phyloP scores from a whole-genome alignment of 2,329 filamentous ascomycete species.

The Penicillium sp. region DNA sequence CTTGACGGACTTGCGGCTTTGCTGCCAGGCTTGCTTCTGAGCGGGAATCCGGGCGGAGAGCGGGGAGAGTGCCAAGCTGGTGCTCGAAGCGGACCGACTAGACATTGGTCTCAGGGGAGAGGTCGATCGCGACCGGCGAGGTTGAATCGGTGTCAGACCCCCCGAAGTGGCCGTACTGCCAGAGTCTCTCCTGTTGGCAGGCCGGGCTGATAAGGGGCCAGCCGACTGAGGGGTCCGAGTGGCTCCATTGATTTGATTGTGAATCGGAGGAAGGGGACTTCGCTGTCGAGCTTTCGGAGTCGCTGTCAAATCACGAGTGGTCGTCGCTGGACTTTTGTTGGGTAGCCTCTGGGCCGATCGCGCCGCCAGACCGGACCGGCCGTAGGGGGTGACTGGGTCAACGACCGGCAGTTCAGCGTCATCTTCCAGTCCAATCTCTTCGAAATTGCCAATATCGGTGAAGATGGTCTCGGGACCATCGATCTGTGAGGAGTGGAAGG shows the following conservation, averaged over 20 bases:
- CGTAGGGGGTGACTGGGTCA: conserved; percentile 34
- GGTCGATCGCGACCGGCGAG: conserved; percentile 37
- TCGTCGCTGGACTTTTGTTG: conserved; percentile 30
- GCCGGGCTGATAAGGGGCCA: conserved; percentile 27
- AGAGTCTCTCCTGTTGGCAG: conserved; percentile 30
- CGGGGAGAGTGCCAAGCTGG: conserved; percentile 33
- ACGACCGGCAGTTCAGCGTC: conserved; percentile 54
- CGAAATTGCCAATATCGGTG: conserved; percentile 80
- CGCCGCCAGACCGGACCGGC: conserved; percentile 27
- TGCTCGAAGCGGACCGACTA: conserved; percentile 31
- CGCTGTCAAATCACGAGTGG: conserved; percentile 41
- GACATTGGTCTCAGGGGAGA: conserved; percentile 33
- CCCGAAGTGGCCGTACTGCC: conserved; percentile 26
- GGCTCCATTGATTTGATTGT: conserved; percentile 32
- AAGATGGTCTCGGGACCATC: conserved; percentile 70
- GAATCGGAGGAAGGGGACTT: conserved; percentile 28
- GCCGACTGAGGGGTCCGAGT: conserved; percentile 29
- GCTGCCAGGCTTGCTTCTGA: conserved; percentile 48
- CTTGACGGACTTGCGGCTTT: conserved; percentile 50
- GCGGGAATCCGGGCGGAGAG: conserved; percentile 27
- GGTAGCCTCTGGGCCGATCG: conserved; percentile 34
- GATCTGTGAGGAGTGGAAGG: conserved; percentile 75
- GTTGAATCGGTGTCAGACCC: conserved; percentile 31
- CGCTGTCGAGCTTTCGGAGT: conserved; percentile 29
- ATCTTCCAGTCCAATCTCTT: conserved; percentile 87